Evolutionary conservation across 176 grass and related monocot species (phyloP), one percentile per base, ranked within the genome.

Genomic region (Musa itinerans): DNA sequence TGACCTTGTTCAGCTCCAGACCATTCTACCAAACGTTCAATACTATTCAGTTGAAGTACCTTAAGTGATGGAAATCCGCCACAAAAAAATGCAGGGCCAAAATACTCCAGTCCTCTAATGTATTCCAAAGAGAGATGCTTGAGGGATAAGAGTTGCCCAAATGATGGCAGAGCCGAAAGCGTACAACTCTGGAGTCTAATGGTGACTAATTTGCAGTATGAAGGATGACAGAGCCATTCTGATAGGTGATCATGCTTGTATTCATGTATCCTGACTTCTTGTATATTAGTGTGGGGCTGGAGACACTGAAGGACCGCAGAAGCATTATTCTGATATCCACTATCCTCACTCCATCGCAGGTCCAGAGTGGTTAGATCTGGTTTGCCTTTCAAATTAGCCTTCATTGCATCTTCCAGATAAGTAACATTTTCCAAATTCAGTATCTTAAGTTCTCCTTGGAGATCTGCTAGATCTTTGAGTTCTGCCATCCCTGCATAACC

Each of bases 141-240:
- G 29, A 75, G 79, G 34, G n/a, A 72, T 75, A 70, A 58, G 27
- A 81, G 24, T 65, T 75, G 59, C 2, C 79, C 79, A 68, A 81
- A 71, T 43, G 58, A 27, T 1, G 80, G 71, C 0, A 82, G 49
- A 67, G 15, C 10, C 29, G 26, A 50, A 62, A 62, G 63, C 13
- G 19, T 7, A 27, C 57, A 25, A 21, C 8, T n/a, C 3, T 52
- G 22, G 66, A 21, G 16, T 74, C 16, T 49, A 75, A 52, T 66
- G 58, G 61, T 53, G 48, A 71, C 49, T 69, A 75, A 27, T 50
- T 65, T 75, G 10, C 21, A 75, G n/a, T 74, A 81, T 53, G 55
- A 74, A 25, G 17, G 20, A 72, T 81, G 68, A 16, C 71, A 69
- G 23, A 81, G 11, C 79, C 79, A 81, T 11, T 57, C 21, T 52